Evolutionary conservation across 139 green algal genomes (phyloP), one percentile per base, ranked within the genome.

Genomic region (Picocystis salinarum): DNA sequence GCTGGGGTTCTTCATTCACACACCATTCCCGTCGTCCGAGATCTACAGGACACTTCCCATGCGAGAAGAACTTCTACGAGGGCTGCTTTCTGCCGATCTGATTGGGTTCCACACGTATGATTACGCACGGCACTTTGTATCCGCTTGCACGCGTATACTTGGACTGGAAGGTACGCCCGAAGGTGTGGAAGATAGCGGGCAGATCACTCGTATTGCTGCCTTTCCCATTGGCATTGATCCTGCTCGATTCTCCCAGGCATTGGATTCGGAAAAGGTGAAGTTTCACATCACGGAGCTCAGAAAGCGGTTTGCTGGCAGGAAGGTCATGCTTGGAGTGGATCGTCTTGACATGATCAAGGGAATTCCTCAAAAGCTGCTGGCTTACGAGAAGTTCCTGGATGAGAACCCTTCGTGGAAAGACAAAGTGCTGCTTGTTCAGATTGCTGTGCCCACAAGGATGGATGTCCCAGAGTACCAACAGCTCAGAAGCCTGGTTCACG

Each of bases 331-430:
- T 37, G 88, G 88, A 1, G 88, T 99, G 37, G 88, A 99, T 64
- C 67, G 88, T 20, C 64, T 99, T 41, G 88, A 99, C 74, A 95
- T 96, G 82, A 93, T 99, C 58, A 99, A 97, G 64, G 89, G 89
- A 62, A 99, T 99, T 34, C 88, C 88, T 0, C 87, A 95, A 64
- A 98, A 98, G 72, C 77, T 98, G 50, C 75, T 99, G 28, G 88
- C 85, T 10, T 96, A 92, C 70, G 89, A 97, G 64, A 96, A 95
- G 75, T 94, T 94, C 40, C 63, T 95, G 37, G 79, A 93, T 50
- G 85, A 96, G 66, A 71, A 94, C 50, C 72, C 76, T 0, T 69
- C 93, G 53, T 99, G 86, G 84, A 48, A 80, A 1, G 80, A 94
- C 59, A 88, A 89, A 65, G 76, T 79, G 39, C 4, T 52, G 10